Conservation (phyloP, 2,329 filamentous ascomycete genomes). For the Trichoderma brevicompactum region DNA sequence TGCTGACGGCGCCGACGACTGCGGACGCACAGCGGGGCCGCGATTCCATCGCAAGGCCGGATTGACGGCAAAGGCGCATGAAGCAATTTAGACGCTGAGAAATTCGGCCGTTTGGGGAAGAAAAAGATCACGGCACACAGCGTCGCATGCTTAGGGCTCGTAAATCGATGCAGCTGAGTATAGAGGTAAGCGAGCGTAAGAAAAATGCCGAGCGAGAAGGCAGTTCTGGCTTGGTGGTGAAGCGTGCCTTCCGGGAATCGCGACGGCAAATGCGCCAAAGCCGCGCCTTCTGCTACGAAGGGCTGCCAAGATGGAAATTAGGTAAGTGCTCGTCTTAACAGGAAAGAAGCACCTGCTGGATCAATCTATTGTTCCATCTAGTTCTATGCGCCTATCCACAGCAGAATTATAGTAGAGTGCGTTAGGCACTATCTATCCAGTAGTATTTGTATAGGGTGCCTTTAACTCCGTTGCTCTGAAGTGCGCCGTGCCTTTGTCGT, state of each 20-base stretch:
- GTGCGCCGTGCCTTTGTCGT: no score
- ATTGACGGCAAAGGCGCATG: conserved; percentile 12
- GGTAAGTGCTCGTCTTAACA: neutral
- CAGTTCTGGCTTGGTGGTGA: neutral
- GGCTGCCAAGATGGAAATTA: neutral
- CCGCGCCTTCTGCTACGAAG: neutral
- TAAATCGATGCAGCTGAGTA: neutral
- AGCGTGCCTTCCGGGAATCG: conserved; percentile 8
- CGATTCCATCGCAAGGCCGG: conserved; percentile 19
- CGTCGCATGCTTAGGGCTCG: neutral
- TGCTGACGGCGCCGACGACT: conserved; percentile 27
- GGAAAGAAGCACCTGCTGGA: neutral
- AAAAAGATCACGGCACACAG: neutral
- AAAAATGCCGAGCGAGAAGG: neutral
- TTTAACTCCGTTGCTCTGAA: no score
- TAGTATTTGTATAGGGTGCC: neutral
- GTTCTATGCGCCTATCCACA: neutral
- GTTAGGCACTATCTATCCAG: neutral
- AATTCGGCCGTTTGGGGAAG: neutral
- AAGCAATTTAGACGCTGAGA: conserved; percentile 12
- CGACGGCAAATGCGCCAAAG: neutral
- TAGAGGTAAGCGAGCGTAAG: conserved; percentile 1
- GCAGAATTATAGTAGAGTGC: neutral
- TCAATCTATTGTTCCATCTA: no score
- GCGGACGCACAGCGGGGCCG: conserved; percentile 27